phyloP scores from a whole-genome alignment of 2,329 filamentous ascomycete species.

The Emmonsia crescens region DNA sequence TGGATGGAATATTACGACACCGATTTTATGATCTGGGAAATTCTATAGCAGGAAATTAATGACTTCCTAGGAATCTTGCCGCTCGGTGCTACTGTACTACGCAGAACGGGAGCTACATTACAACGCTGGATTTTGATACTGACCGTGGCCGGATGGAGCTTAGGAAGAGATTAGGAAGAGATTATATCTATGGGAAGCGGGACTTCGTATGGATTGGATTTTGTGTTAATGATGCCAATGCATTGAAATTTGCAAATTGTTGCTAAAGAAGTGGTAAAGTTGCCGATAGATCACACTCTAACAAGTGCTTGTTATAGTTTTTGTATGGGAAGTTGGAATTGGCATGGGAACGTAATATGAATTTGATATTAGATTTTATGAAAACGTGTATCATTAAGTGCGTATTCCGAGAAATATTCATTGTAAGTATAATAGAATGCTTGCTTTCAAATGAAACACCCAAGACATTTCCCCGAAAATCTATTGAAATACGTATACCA shows the following conservation, averaged over 20 bases:
- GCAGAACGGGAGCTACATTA: too few species aligned
- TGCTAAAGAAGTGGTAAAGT: neutral
- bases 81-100: too few species aligned
- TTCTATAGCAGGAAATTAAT: too few species aligned
- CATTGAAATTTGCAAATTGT: neutral
- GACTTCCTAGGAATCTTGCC: too few species aligned
- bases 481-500: slow-evolving; percentile 72
- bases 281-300: neutral
- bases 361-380: neutral
- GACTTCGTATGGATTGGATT: neutral
- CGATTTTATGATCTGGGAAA: too few species aligned
- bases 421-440: neutral
- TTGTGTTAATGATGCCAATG: neutral
- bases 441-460: neutral
- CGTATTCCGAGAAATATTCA: neutral
- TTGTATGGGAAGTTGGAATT: neutral
- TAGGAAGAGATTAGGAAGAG: neutral
- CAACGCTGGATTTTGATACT: too few species aligned
- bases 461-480: neutral
- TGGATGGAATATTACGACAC: too few species aligned
- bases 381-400: neutral
- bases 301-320: neutral
- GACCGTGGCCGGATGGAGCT: neutral
- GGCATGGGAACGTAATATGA: neutral
- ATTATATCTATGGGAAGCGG: neutral